Evolutionary conservation across 139 green algal species (phyloP).

Genomic region (Volvox africanus): DNA sequence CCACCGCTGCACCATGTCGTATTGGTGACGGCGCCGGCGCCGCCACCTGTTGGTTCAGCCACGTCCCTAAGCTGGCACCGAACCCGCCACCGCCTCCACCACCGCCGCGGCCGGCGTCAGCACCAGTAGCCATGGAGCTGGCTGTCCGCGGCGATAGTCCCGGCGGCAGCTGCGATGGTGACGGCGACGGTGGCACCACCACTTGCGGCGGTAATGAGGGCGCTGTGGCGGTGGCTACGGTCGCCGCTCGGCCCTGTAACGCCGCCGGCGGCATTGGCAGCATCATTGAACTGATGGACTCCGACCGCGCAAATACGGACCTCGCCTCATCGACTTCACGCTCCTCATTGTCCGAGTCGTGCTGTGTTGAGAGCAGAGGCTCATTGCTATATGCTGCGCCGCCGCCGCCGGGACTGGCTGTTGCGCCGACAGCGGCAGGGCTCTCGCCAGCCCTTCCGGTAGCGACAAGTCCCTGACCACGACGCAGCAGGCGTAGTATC

Average conservation of each 20-base stretch:
- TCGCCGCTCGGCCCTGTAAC: background rate
- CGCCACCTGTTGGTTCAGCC: background rate
- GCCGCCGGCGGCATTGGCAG: background rate
- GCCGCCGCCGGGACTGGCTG: background rate
- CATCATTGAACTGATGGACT: background rate
- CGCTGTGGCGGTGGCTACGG: background rate
- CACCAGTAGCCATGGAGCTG: too few species aligned
- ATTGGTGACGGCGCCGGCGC: background rate
- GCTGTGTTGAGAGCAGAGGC: constrained; percentile 6
- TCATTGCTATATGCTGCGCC: background rate
- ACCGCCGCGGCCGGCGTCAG: background rate
- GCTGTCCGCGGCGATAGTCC: background rate
- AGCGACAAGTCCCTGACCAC: background rate
- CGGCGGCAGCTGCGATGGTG: background rate
- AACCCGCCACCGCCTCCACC: background rate
- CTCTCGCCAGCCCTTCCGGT: background rate
- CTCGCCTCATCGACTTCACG: constrained; percentile 38
- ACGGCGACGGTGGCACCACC: background rate
- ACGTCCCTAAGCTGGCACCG: background rate
- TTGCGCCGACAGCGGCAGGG: background rate
- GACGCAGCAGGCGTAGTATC: background rate
- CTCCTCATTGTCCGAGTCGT: constrained; percentile 15
- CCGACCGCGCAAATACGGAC: background rate
- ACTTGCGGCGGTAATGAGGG: too few species aligned
- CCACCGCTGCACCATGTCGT: background rate